Evolutionary conservation across 1,139 yeast genomes (phyloP), one percentile per base, ranked within the genome.

Genomic region (Martiniozyma asiatica): DNA sequence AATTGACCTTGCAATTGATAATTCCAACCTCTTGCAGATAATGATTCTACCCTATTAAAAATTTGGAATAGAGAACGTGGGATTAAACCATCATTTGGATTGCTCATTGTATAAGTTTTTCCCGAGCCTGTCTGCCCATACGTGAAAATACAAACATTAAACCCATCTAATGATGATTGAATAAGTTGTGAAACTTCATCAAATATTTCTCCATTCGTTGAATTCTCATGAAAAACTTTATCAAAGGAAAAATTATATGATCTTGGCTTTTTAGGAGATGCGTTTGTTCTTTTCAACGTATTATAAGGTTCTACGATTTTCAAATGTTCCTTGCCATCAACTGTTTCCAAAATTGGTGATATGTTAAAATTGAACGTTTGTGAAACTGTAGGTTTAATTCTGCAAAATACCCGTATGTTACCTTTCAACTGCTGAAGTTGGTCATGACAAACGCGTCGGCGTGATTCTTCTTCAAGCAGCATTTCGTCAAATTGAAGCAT

Each of bases 81-180:
- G 21, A 87, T 82, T 64, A 89, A 73, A 14, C 98, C 98, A 46
- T 74, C 77, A 3, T 55, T 44, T 0, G 69, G 59, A 26, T 65
- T 66, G 1, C 92, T 69, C 98, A 89, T 89, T 0, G 98, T 89
- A 50, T 59, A 77, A 0, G 97, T 87, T 50, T 89, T 89, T 4
- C 98, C 98, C 0, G 96, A 85, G 0, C 98, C 97, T 0, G 98
- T 89, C 55, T 89, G 98, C 0, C 98, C 98, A 53, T 89, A 89
- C 0, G 98, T 95, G 59, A 89, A 85, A 2, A 89, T 85, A 51
- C 96, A 85, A 4, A 84, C 94, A 45, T 85, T 85, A 48, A 64
- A 76, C 0, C 98, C 98, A 56, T 89, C 95, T 19, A 89, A 54
- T 0, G 93, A 81, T 33, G 94, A 79, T 51, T 85, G 96, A 2